Evolutionary conservation across 2,329 filamentous ascomycete genomes (phyloP).

Genomic region (Sordariomycetes sp.): DNA sequence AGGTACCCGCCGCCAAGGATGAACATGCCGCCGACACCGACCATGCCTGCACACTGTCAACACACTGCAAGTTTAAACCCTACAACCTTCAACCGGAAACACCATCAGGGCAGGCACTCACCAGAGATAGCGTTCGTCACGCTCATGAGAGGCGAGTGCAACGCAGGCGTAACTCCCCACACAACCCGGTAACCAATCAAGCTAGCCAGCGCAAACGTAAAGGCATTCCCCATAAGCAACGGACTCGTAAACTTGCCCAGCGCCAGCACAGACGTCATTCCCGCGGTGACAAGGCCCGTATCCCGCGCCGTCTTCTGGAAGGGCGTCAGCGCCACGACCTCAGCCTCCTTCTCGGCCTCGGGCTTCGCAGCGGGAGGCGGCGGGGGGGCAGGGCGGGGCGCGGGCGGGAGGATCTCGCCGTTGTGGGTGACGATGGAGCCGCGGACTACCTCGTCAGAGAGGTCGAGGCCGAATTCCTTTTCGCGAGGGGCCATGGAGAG

Average conservation of each 20-base stretch:
- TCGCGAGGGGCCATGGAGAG: conserved; percentile 69
- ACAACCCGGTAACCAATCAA: conserved; percentile 80
- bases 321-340: conserved; percentile 57
- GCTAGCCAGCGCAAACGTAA: conserved; percentile 73
- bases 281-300: conserved; percentile 60
- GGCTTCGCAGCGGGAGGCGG: conserved; percentile 30
- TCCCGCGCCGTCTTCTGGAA: conserved; percentile 71
- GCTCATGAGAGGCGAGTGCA: conserved; percentile 84
- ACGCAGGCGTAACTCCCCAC: conserved; percentile 71
- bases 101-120: conserved; percentile 7
- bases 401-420: conserved; percentile 62
- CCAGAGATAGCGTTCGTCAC: conserved; percentile 88
- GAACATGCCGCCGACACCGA: conserved; percentile 78
- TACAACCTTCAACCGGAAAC: not conserved
- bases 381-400: conserved; percentile 51
- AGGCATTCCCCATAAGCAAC: conserved; percentile 77
- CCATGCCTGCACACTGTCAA: conserved; percentile 44
- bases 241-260: conserved; percentile 73
- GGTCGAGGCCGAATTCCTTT: conserved; percentile 67
- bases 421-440: conserved; percentile 72
- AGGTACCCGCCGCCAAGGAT: conserved; percentile 73
- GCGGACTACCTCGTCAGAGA: conserved; percentile 74
- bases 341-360: conserved; percentile 33
- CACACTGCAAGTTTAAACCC: too few species aligned
- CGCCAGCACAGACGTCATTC: conserved; percentile 62